Conservation (phyloP, 768 basidiomycete species). For the Boletus insuetus region DNA sequence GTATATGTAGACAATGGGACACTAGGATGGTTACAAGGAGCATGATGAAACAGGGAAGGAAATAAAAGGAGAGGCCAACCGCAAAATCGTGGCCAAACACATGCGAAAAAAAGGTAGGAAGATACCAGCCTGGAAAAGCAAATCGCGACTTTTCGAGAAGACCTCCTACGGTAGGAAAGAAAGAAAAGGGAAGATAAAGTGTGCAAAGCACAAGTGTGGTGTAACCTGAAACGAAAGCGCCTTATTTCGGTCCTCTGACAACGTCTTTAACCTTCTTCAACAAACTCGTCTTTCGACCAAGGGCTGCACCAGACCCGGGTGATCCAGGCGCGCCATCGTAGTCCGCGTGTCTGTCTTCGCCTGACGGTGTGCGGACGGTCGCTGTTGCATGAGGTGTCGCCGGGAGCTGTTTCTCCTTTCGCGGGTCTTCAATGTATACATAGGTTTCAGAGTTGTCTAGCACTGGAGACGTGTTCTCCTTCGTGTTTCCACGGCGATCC, state of each 20-base stretch:
- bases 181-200: slow-evolving; percentile 2
- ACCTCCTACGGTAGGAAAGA: slow-evolving; percentile 5
- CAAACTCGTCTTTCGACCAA: slow-evolving; percentile 74
- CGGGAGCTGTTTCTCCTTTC: slow-evolving; percentile 55
- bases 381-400: slow-evolving; percentile 37
- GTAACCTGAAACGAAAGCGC: slow-evolving; percentile 3
- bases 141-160: slow-evolving; percentile 5
- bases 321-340: slow-evolving; percentile 42
- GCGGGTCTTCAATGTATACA: slow-evolving; percentile 57
- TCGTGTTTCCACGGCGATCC: slow-evolving; percentile 36
- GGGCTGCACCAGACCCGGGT: slow-evolving; percentile 39
- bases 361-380: slow-evolving; percentile 22
- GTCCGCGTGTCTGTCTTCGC: slow-evolving; percentile 42
- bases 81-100: slow-evolving; percentile 7
- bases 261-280: slow-evolving; percentile 78
- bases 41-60: slow-evolving; percentile 12
- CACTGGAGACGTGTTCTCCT: slow-evolving; percentile 31
- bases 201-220: slow-evolving; percentile 3
- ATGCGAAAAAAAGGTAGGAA: neutral
- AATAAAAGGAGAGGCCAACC: slow-evolving; percentile 3
- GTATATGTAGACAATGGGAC: slow-evolving; percentile 35
- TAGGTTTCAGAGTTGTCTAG: slow-evolving; percentile 49
- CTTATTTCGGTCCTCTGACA: slow-evolving; percentile 54
- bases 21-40: slow-evolving; percentile 32
- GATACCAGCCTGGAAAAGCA: neutral